These are phyloP conservation scores for Suillus alpinus DNA, from an alignment of 768 basidiomycete species.

Conservation along the genomic window DNA sequence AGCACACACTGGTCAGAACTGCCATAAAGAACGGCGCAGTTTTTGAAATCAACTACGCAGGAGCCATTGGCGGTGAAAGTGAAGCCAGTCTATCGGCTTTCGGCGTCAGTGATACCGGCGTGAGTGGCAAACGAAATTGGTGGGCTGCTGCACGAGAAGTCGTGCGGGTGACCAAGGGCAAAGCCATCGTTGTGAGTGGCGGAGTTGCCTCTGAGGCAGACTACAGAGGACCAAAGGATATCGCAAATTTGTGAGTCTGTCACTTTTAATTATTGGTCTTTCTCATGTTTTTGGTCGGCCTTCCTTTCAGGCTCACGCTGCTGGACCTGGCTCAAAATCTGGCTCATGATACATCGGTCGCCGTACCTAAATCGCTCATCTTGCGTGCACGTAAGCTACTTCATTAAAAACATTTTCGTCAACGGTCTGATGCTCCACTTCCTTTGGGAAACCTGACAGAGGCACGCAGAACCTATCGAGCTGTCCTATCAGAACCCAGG, in stretches of 20 bases:
- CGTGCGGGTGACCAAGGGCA: conserved; percentile 77
- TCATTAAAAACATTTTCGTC: neutral
- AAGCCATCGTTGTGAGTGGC: conserved; percentile 68
- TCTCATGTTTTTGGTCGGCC: neutral
- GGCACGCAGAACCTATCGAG: conserved; percentile 78
- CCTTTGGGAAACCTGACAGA: conserved; percentile 39
- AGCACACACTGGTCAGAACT: conserved; percentile 78
- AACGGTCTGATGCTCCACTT: neutral
- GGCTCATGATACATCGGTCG: conserved; percentile 61
- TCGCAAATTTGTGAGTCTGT: conserved; percentile 66
- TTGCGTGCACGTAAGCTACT: conserved; percentile 65
- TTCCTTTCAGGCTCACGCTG: conserved; percentile 52
- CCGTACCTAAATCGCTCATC: conserved; percentile 61
- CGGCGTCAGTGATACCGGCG: conserved; percentile 51
- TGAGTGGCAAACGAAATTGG: conserved; percentile 72
- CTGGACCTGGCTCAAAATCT: conserved; percentile 68
- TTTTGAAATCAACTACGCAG: conserved; percentile 79
- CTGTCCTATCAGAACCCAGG: conserved; percentile 72
- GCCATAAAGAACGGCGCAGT: conserved; percentile 80
- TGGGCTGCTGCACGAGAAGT: conserved; percentile 80
- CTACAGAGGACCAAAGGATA: conserved; percentile 67
- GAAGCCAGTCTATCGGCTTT: conserved; percentile 44
- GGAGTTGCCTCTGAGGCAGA: conserved; percentile 62
- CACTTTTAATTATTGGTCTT: neutral
- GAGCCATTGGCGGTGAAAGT: conserved; percentile 64